Evolutionary conservation across 345 rosid genomes (phyloP).

Genomic region (Lagerstroemia speciosa): DNA sequence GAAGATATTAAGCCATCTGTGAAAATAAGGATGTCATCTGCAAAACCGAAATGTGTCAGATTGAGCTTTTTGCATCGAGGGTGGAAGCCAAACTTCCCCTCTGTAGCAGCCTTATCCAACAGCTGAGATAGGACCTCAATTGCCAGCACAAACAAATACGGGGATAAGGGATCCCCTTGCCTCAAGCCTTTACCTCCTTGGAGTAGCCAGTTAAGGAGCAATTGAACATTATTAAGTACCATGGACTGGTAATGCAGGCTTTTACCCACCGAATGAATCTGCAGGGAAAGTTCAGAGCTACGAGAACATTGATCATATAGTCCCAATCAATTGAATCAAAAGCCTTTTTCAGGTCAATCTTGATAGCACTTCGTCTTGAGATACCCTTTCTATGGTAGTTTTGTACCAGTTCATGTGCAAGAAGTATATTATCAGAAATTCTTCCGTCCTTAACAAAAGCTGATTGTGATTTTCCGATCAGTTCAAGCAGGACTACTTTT

Average conservation of each 20-base stretch:
- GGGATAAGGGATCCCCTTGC: conserved; percentile 6
- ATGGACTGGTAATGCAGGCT: neutral
- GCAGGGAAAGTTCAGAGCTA: neutral
- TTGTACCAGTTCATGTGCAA: neutral
- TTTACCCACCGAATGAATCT: too few species aligned
- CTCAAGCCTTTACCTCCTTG: neutral
- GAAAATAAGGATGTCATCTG: neutral
- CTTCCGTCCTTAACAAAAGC: neutral
- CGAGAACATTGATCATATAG: neutral
- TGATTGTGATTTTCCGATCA: neutral
- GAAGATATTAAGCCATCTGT: neutral
- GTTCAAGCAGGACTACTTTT: neutral
- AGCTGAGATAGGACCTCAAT: neutral
- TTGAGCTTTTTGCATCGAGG: neutral
- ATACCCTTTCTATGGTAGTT: neutral
- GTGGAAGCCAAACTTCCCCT: too few species aligned
- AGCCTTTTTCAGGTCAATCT: conserved; percentile 4
- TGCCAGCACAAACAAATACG: neutral
- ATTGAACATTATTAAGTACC: neutral
- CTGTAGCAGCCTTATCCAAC: neutral
- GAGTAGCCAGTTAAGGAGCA: neutral
- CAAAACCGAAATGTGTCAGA: neutral
- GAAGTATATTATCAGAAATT: neutral
- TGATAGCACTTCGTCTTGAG: neutral
- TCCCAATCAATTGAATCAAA: neutral